phyloP scores from a whole-genome alignment of 2,329 filamentous ascomycete genomes.

The Conoideocrella luteorostrata region DNA sequence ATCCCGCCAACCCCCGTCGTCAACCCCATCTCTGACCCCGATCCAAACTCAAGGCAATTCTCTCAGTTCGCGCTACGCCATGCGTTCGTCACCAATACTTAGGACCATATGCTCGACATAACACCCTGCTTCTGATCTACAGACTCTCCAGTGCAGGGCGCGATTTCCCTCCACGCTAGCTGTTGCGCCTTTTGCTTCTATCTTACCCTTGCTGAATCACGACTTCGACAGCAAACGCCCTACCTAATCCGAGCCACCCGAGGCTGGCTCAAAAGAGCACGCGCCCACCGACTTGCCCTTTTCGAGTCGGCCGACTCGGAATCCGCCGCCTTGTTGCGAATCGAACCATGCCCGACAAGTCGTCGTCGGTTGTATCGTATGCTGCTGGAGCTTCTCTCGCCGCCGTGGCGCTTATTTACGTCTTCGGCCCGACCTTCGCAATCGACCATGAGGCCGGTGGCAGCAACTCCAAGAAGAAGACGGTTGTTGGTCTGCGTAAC shows the following conservation, averaged over 20 bases:
- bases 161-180: neutral
- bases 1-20: too few species aligned
- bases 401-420: constrained; percentile 90
- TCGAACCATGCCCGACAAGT: constrained; percentile 29
- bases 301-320: constrained; percentile 8
- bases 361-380: constrained; percentile 61
- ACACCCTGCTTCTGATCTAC: neutral
- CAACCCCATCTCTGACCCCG: neutral
- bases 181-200: neutral
- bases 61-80: constrained; percentile 2
- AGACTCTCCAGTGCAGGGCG: neutral
- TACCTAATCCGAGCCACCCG: neutral
- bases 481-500: constrained; percentile 82
- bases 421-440: constrained; percentile 95
- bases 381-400: constrained; percentile 93
- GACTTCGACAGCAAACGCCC: neutral
- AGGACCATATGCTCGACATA: neutral
- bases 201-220: neutral
- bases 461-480: constrained; percentile 62
- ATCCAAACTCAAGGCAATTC: neutral
- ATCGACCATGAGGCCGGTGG: constrained; percentile 78
- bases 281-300: neutral
- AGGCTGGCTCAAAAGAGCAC: neutral
- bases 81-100: neutral
- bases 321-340: neutral